Evolutionary conservation across 2,329 filamentous ascomycete genomes (phyloP).

Genomic region (Drechslerella coelobrocha): DNA sequence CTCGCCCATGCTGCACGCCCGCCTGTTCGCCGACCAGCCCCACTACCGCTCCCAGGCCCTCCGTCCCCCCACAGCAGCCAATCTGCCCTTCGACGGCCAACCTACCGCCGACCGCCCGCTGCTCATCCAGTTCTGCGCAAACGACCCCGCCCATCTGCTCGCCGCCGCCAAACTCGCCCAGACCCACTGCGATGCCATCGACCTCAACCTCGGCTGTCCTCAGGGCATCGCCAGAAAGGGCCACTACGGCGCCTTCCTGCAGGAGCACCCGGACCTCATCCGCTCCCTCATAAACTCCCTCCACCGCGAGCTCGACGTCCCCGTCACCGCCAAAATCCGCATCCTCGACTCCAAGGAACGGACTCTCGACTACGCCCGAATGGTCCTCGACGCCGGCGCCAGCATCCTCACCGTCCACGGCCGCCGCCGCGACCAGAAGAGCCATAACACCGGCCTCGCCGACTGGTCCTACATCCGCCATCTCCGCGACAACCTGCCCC

Average conservation of each 20-base stretch:
- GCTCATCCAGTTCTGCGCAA: slow-evolving; percentile 96
- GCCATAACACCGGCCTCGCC: slow-evolving; percentile 89
- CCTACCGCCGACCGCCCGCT: slow-evolving; percentile 76
- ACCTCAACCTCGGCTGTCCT: slow-evolving; percentile 93
- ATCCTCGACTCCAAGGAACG: slow-evolving; percentile 85
- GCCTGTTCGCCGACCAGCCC: slow-evolving; percentile 77
- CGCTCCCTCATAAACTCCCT: slow-evolving; percentile 82
- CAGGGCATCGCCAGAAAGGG: slow-evolving; percentile 93
- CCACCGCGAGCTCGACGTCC: slow-evolving; percentile 77
- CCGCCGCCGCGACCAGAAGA: slow-evolving; percentile 86
- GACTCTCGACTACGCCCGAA: slow-evolving; percentile 86
- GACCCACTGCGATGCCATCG: slow-evolving; percentile 91
- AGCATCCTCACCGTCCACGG: slow-evolving; percentile 95
- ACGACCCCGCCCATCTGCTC: slow-evolving; percentile 80
- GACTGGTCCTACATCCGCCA: slow-evolving; percentile 88
- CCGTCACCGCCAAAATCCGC: slow-evolving; percentile 93
- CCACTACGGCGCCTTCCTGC: slow-evolving; percentile 90
- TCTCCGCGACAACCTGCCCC: slow-evolving; percentile 79
- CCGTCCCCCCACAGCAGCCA: slow-evolving; percentile 57
- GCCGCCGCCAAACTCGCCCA: slow-evolving; percentile 78
- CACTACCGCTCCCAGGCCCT: slow-evolving; percentile 83
- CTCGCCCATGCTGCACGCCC: slow-evolving; percentile 94
- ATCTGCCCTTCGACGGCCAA: slow-evolving; percentile 81
- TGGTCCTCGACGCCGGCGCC: slow-evolving; percentile 83
- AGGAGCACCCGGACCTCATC: slow-evolving; percentile 88